Conservation (phyloP, 768 basidiomycete species). For the Rhodosporidiobolus odoratus region DNA sequence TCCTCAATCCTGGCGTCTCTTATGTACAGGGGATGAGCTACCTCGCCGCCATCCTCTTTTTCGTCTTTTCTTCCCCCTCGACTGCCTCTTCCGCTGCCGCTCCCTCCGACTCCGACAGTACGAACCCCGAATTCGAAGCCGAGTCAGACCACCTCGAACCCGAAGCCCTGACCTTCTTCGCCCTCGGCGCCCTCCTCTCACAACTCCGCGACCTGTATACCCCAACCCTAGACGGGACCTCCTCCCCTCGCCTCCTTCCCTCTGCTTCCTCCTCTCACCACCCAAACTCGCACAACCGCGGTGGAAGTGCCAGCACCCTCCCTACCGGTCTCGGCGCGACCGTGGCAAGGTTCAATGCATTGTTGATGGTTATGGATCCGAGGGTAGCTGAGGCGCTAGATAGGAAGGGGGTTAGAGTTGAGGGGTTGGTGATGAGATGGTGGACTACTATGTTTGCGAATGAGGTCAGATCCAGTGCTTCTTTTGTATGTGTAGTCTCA, state of each 20-base stretch:
- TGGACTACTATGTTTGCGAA: slow-evolving; percentile 32
- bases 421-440: slow-evolving; percentile 27
- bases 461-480: neutral
- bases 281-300: neutral
- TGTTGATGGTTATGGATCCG: slow-evolving; percentile 32
- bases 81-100: neutral
- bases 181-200: slow-evolving; percentile 24
- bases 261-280: no score
- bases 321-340: slow-evolving; percentile 20
- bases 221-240: slow-evolving; percentile 19
- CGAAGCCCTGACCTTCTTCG: slow-evolving; percentile 32
- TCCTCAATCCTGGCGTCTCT: slow-evolving; percentile 34
- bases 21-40: slow-evolving; percentile 38
- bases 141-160: no score
- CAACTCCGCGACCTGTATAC: slow-evolving; percentile 36
- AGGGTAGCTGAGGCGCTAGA: slow-evolving; percentile 20
- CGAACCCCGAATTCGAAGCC: neutral
- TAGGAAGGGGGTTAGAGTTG: slow-evolving; percentile 20
- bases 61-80: slow-evolving; percentile 11
- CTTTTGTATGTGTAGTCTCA: no score
- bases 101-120: neutral
- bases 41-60: slow-evolving; percentile 28
- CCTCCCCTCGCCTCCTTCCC: slow-evolving; percentile 3
- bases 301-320: neutral
- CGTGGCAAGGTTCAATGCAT: slow-evolving; percentile 14